Evolutionary conservation across 345 rosid species (phyloP).

Genomic region (Punica granatum): DNA sequence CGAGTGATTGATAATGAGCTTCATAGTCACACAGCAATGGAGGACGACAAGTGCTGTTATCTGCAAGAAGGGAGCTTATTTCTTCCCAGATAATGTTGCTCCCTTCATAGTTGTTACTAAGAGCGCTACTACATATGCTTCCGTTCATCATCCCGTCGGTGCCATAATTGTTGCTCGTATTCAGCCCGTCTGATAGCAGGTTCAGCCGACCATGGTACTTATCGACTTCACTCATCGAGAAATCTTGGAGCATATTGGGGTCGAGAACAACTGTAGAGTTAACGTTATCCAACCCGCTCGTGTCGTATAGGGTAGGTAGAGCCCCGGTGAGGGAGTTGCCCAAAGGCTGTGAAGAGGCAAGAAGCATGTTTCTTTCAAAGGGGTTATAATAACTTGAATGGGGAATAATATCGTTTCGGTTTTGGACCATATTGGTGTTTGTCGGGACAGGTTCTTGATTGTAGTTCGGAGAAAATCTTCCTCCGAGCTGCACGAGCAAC

Average conservation of each 20-base stretch:
- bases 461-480: background rate
- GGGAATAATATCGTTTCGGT: background rate
- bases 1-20: background rate
- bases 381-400: background rate
- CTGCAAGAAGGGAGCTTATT: background rate
- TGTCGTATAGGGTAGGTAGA: background rate
- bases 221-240: background rate
- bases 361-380: background rate
- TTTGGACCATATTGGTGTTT: background rate
- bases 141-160: background rate
- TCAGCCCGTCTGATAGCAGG: background rate
- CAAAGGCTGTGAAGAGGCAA: background rate
- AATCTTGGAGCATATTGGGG: background rate
- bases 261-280: background rate
- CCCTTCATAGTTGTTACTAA: background rate
- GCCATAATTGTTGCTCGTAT: background rate
- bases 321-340: background rate
- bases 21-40: slow-evolving; percentile 1
- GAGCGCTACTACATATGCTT: background rate
- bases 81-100: background rate
- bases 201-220: background rate
- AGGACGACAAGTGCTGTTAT: background rate
- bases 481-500: background rate
- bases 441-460: background rate
- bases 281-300: background rate